phyloP scores from a whole-genome alignment of 495 filamentous ascomycete species.

The Daldinia bambusicola region DNA sequence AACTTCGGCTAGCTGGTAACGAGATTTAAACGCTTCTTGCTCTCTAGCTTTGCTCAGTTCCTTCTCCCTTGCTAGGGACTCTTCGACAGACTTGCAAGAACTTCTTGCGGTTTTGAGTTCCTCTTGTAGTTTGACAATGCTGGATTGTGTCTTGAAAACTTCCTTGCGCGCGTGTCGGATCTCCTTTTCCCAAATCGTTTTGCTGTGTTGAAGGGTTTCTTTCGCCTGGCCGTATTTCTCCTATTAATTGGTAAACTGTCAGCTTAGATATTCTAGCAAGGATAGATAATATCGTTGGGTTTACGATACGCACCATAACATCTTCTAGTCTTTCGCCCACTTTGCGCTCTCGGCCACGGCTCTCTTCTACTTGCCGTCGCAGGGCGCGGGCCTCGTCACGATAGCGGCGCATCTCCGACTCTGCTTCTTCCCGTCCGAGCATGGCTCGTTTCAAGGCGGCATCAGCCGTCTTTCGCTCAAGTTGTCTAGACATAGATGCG shows the following conservation, averaged over 20 bases:
- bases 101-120: constrained; percentile 77
- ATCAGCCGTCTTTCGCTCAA: constrained; percentile 68
- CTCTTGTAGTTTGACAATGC: constrained; percentile 80
- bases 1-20: constrained; percentile 75
- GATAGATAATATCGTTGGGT: neutral
- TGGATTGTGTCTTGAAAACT: constrained; percentile 82
- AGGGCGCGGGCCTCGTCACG: constrained; percentile 66
- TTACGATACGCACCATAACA: constrained; percentile 66
- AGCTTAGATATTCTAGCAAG: constrained; percentile 17
- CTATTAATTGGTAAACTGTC: constrained; percentile 51
- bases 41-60: constrained; percentile 64
- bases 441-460: constrained; percentile 83
- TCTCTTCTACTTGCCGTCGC: constrained; percentile 71
- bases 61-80: constrained; percentile 58
- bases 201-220: constrained; percentile 77
- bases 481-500: constrained; percentile 68
- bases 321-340: constrained; percentile 82
- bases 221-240: constrained; percentile 80
- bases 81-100: constrained; percentile 54
- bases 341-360: constrained; percentile 74
- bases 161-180: constrained; percentile 83
- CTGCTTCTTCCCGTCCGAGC: constrained; percentile 85
- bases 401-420: constrained; percentile 70
- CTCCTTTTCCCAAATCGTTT: constrained; percentile 84
- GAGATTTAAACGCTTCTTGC: constrained; percentile 80